These are phyloP conservation scores for Penicillium odoratum DNA, from an alignment of 495 filamentous ascomycete species.

Conservation along the genomic window DNA sequence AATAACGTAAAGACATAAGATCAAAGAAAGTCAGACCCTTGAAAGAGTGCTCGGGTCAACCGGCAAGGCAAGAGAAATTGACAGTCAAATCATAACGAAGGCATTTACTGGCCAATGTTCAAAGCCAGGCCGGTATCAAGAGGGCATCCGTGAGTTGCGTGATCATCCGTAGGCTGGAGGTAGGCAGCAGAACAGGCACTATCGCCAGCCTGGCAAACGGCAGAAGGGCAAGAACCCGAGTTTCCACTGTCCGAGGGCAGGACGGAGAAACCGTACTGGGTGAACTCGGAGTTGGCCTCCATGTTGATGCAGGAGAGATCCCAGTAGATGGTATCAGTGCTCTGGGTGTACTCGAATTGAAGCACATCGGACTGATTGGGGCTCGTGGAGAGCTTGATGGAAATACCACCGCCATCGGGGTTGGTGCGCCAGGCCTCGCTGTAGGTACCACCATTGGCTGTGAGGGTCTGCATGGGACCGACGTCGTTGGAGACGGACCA, in stretches of 20 bases:
- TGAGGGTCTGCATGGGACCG: slow-evolving; percentile 33
- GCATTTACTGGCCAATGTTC: slow-evolving; percentile 36
- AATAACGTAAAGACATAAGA: slow-evolving; percentile 13
- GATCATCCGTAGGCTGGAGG: slow-evolving; percentile 43
- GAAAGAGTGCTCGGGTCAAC: slow-evolving; percentile 32
- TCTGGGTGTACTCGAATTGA: slow-evolving; percentile 48
- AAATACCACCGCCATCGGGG: slow-evolving; percentile 44
- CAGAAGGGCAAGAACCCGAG: slow-evolving; percentile 34
- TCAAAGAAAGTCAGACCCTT: slow-evolving; percentile 13
- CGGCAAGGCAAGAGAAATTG: slow-evolving; percentile 17
- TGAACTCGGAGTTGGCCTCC: slow-evolving; percentile 38
- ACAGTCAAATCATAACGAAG: slow-evolving; percentile 1
- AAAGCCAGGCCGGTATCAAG: slow-evolving; percentile 42
- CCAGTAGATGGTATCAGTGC: slow-evolving; percentile 41
- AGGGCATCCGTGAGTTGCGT: slow-evolving; percentile 49
- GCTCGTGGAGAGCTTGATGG: slow-evolving; percentile 43
- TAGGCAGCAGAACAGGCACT: slow-evolving; percentile 41
- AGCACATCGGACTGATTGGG: slow-evolving; percentile 35
- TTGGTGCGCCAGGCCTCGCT: slow-evolving; percentile 38
- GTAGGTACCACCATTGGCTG: slow-evolving; percentile 33
- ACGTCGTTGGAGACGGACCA: slow-evolving; percentile 40
- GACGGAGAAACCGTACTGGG: slow-evolving; percentile 43
- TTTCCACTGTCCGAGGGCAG: slow-evolving; percentile 25
- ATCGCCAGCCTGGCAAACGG: slow-evolving; percentile 42
- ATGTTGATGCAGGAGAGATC: slow-evolving; percentile 49